These are phyloP conservation scores for Ascochyta rabiei DNA, from an alignment of 2,329 filamentous ascomycete genomes.

Conservation along the genomic window DNA sequence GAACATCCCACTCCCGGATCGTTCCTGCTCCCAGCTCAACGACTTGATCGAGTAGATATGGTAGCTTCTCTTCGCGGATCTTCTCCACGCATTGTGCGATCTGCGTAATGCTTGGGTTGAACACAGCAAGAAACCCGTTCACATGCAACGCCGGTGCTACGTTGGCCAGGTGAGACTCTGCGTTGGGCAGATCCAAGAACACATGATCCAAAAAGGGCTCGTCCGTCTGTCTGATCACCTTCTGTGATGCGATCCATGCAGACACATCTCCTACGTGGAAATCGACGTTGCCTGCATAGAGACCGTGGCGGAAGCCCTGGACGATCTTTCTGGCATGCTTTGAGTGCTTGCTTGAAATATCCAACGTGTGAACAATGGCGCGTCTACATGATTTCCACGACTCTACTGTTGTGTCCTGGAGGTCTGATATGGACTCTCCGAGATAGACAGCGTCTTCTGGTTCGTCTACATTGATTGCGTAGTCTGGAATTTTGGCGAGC, in stretches of 20 bases:
- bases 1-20: constrained; percentile 69
- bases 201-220: constrained; percentile 73
- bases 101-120: constrained; percentile 80
- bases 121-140: constrained; percentile 71
- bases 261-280: constrained; percentile 74
- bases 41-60: constrained; percentile 63
- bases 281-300: constrained; percentile 73
- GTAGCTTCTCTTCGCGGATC: constrained; percentile 61
- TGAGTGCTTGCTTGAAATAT: constrained; percentile 67
- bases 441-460: constrained; percentile 39
- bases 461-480: constrained; percentile 26
- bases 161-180: constrained; percentile 59
- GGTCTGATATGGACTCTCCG: constrained; percentile 41
- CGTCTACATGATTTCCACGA: constrained; percentile 57
- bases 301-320: constrained; percentile 69
- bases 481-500: constrained; percentile 46
- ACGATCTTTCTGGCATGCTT: constrained; percentile 69
- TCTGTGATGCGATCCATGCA: constrained; percentile 64
- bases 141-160: constrained; percentile 65
- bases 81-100: constrained; percentile 68
- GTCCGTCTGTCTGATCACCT: constrained; percentile 27
- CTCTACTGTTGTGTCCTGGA: constrained; percentile 35
- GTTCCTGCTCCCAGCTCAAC: constrained; percentile 63
- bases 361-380: constrained; percentile 77
- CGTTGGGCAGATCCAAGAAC: constrained; percentile 74